Evolutionary conservation across 2,329 filamentous ascomycete species (phyloP).

Genomic region (Fusarium avenaceum): DNA sequence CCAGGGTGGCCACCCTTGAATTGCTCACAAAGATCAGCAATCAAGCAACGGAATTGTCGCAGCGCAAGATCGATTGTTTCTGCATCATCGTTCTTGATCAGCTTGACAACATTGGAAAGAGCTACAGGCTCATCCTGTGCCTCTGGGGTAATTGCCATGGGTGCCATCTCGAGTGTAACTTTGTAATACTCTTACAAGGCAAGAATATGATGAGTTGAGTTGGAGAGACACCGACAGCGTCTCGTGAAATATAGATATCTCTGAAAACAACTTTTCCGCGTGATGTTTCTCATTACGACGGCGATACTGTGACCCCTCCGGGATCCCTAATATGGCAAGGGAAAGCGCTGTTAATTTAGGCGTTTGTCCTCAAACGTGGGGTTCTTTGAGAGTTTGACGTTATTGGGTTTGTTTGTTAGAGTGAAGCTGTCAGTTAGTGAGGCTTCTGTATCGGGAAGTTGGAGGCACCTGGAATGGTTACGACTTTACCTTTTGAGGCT

Average conservation of each 20-base stretch:
- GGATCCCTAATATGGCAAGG: constrained; percentile 12
- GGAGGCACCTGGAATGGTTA: constrained; percentile 26
- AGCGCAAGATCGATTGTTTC: constrained; percentile 64
- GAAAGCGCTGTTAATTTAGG: constrained; percentile 16
- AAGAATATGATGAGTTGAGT: not conserved
- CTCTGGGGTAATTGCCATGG: constrained; percentile 43
- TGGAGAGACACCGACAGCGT: not conserved
- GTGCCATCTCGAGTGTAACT: constrained; percentile 38
- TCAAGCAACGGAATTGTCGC: constrained; percentile 71
- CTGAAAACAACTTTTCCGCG: constrained; percentile 18
- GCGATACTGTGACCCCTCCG: not conserved
- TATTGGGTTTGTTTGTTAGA: constrained; percentile 5
- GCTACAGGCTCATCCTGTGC: constrained; percentile 33
- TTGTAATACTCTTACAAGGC: constrained; percentile 6
- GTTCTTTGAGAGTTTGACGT: constrained; percentile 1
- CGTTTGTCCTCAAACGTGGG: constrained; percentile 16
- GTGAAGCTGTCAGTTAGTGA: not conserved
- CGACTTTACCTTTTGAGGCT: constrained; percentile 13
- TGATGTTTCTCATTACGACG: constrained; percentile 15
- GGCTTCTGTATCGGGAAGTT: constrained; percentile 25
- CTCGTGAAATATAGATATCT: constrained; percentile 21
- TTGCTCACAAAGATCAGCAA: constrained; percentile 77
- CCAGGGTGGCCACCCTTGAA: constrained; percentile 78
- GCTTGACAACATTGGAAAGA: constrained; percentile 41
- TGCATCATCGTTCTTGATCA: constrained; percentile 47